A percentile compares a stretch with the other conserved stretches of the same genome.
These are phyloP conservation scores for Ceratocystiopsis sp. DNA, from an alignment of 2,329 filamentous ascomycete species.

Conservation along the genomic window DNA sequence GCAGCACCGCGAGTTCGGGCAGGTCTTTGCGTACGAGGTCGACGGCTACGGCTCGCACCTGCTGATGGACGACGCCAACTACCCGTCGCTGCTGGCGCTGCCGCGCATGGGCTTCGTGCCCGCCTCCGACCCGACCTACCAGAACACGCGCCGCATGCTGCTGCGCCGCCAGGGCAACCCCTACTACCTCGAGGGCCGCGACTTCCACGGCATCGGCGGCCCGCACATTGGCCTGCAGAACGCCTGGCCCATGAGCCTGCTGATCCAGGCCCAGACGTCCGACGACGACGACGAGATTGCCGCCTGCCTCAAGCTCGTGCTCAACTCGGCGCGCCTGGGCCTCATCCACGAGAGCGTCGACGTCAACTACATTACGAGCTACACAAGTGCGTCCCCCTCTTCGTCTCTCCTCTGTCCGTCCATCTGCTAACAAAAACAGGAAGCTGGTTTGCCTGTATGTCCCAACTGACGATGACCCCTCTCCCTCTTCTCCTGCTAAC, in stretches of 20 bases:
- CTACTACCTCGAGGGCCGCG: constrained; percentile 63
- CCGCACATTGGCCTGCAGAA: constrained; percentile 67
- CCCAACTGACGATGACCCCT: neutral
- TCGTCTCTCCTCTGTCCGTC: neutral
- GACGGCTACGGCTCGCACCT: constrained; percentile 72
- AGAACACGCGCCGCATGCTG: constrained; percentile 70
- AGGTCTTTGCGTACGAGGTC: constrained; percentile 75
- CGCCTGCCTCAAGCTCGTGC: constrained; percentile 54
- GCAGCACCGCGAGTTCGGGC: constrained; percentile 53
- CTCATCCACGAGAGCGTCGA: constrained; percentile 86
- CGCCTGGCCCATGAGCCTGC: constrained; percentile 92
- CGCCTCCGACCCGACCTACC: constrained; percentile 51
- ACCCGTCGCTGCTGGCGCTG: constrained; percentile 63
- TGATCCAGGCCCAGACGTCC: constrained; percentile 81
- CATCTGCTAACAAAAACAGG: constrained; percentile 20
- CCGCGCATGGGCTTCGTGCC: constrained; percentile 63
- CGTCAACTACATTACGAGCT: constrained; percentile 47
- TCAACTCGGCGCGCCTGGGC: constrained; percentile 58
- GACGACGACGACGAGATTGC: constrained; percentile 70
- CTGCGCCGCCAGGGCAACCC: constrained; percentile 64
- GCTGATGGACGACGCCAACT: constrained; percentile 80
- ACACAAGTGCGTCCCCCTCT: constrained; percentile 45
- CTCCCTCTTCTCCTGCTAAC: neutral
- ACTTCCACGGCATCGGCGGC: constrained; percentile 76
- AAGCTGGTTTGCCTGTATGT: constrained; percentile 75